These are phyloP conservation scores for Melocanna baccifera DNA, from an alignment of 176 grass and related monocot species.

Conservation along the genomic window DNA sequence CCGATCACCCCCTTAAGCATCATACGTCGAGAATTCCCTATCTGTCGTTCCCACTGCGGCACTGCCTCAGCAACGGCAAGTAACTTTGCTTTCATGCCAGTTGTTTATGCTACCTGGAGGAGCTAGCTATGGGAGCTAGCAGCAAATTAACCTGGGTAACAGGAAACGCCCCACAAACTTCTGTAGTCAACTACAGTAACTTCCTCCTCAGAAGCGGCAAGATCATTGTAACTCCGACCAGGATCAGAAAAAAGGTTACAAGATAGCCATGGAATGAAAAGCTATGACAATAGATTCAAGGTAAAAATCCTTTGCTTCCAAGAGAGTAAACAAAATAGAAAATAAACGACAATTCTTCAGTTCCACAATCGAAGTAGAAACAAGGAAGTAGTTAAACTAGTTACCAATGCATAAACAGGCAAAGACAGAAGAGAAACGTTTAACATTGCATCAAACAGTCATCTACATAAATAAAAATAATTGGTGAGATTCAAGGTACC, in stretches of 20 bases:
- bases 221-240: conserved; percentile 71
- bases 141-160: neutral
- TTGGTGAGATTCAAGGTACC: too few relatives aligned
- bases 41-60: neutral
- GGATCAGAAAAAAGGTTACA: neutral
- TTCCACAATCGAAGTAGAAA: neutral
- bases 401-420: neutral
- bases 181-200: conserved; percentile 62
- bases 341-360: neutral
- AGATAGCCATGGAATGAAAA: neutral
- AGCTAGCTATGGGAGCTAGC: neutral
- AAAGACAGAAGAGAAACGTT: neutral
- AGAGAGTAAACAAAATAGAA: neutral
- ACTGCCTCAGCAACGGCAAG: neutral
- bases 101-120: neutral
- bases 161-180: conserved; percentile 52
- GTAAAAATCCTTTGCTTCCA: neutral
- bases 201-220: conserved; percentile 68
- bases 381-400: too few relatives aligned
- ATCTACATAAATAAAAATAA: too few relatives aligned
- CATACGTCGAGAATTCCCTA: neutral
- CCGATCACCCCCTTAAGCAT: too few relatives aligned
- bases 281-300: neutral
- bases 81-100: neutral
- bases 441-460: neutral